These are phyloP conservation scores for Xylaria acuta DNA, from an alignment of 495 filamentous ascomycete genomes.

Conservation along the genomic window DNA sequence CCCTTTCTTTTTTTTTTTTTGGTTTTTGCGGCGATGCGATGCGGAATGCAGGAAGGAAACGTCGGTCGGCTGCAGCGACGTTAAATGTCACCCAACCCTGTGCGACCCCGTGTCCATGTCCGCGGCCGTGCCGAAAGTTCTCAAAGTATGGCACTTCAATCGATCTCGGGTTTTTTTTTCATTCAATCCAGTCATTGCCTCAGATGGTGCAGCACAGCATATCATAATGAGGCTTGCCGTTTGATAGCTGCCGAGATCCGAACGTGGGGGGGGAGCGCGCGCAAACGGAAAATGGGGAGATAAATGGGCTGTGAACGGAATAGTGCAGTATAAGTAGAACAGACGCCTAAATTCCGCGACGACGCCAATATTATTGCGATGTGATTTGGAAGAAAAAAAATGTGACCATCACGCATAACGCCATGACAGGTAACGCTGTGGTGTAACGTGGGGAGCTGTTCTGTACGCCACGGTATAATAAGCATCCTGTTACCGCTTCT, in stretches of 20 bases:
- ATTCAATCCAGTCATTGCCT: not conserved
- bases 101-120: not conserved
- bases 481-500: not conserved
- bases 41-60: too few species aligned
- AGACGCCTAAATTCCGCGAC: not conserved
- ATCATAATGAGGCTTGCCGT: not conserved
- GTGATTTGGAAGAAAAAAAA: not conserved
- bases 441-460: not conserved
- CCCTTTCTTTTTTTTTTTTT: too few species aligned
- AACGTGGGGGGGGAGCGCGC: not conserved
- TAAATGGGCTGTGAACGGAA: not conserved
- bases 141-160: not conserved
- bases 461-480: not conserved
- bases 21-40: too few species aligned
- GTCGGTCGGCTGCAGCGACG: not conserved
- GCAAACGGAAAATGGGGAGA: not conserved
- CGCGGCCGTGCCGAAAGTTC: not conserved
- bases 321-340: not conserved
- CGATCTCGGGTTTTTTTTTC: not conserved
- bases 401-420: not conserved
- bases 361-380: not conserved
- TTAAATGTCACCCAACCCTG: conserved; percentile 2
- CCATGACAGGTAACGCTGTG: not conserved
- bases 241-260: not conserved
- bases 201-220: not conserved